These are phyloP conservation scores for Medakamo hakoo DNA, from an alignment of 139 green algal genomes.

Conservation along the genomic window DNA sequence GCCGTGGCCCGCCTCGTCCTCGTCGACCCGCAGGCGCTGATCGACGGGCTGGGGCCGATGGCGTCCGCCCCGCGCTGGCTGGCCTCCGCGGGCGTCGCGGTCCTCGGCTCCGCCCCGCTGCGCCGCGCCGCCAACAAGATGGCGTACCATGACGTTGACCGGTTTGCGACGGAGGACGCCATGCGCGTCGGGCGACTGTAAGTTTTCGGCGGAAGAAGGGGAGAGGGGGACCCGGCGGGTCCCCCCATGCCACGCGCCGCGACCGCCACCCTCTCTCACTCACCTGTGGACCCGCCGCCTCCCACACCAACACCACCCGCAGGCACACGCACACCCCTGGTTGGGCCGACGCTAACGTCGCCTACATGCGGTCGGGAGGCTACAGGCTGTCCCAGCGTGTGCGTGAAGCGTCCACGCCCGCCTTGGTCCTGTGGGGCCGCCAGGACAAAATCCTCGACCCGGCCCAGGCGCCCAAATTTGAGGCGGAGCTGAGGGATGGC, in stretches of 20 bases:
- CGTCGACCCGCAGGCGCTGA: conserved; percentile 40
- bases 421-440: conserved; percentile 80
- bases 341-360: conserved; percentile 73
- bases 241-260: no score
- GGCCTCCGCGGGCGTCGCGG: conserved; percentile 33
- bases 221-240: no score
- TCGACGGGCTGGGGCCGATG: neutral
- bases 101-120: conserved; percentile 49
- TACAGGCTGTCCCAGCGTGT: conserved; percentile 40
- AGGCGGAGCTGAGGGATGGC: conserved; percentile 23
- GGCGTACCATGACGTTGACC: conserved; percentile 61
- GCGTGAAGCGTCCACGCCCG: conserved; percentile 15
- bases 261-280: neutral
- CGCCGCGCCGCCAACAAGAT: conserved; percentile 55
- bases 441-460: conserved; percentile 65
- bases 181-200: conserved; percentile 54
- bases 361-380: conserved; percentile 80
- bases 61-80: neutral
- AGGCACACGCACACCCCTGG: conserved; percentile 52
- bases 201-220: no score
- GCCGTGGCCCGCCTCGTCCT: conserved; percentile 58
- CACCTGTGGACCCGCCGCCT: neutral
- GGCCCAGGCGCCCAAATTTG: conserved; percentile 34
- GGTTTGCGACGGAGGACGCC: conserved; percentile 62
- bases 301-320: neutral